These are phyloP conservation scores for Ilyonectria destructans DNA, from an alignment of 2,329 filamentous ascomycete species.

Conservation along the genomic window DNA sequence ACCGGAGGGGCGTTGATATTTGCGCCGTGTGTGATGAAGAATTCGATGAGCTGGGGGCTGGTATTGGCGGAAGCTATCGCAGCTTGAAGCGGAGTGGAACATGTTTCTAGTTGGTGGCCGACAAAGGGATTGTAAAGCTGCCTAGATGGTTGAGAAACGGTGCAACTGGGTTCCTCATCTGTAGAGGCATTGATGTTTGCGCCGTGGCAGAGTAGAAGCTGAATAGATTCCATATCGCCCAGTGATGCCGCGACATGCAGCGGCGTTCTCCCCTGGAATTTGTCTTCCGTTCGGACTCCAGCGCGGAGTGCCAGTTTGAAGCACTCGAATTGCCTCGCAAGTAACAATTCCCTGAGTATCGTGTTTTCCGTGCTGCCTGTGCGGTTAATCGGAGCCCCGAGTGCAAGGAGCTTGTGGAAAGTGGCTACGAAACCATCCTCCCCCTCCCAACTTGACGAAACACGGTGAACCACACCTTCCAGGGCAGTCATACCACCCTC, in stretches of 20 bases:
- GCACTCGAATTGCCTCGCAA: background rate
- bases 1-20: background rate
- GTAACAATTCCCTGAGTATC: background rate
- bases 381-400: background rate
- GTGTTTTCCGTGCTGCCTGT: background rate
- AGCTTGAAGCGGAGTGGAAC: slow-evolving; percentile 4
- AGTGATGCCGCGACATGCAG: background rate
- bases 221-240: background rate
- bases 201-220: background rate
- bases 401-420: background rate
- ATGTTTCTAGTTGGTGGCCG: too few relatives aligned
- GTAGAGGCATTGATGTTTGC: background rate
- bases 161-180: background rate
- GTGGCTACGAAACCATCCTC: background rate
- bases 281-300: background rate
- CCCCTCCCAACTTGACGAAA: background rate
- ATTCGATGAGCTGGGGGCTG: background rate
- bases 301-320: background rate
- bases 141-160: background rate
- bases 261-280: background rate
- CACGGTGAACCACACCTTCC: background rate
- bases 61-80: background rate
- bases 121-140: too few relatives aligned
- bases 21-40: background rate
- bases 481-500: background rate